These are phyloP conservation scores for Volvox africanus DNA, from an alignment of 139 green algal species.

Conservation along the genomic window DNA sequence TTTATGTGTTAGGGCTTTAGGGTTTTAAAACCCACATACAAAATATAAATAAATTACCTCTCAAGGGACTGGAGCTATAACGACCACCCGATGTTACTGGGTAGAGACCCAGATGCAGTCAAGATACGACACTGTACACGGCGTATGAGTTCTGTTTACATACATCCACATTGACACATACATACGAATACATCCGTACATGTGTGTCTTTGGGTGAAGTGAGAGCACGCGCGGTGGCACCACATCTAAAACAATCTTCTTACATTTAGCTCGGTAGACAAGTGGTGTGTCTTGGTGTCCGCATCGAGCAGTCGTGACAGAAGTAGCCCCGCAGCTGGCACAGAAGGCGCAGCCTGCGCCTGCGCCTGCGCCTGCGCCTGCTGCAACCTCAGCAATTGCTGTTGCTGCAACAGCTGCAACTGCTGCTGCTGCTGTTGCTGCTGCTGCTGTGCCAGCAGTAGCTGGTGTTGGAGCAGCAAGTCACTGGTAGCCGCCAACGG, in stretches of 20 bases:
- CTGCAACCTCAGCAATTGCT: not conserved
- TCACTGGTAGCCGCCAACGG: not conserved
- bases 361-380: constrained; percentile 14
- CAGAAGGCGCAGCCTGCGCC: not conserved
- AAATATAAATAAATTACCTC: no score
- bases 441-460: not conserved
- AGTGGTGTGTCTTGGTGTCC: constrained; percentile 31
- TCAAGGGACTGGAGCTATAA: no score
- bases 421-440: constrained; percentile 31
- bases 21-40: no score
- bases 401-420: constrained; percentile 28
- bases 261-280: constrained; percentile 30
- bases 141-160: no score
- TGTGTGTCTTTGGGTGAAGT: not conserved
- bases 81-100: no score
- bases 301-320: constrained; percentile 31
- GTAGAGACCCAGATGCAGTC: no score
- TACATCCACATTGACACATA: no score
- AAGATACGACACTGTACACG: no score
- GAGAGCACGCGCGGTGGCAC: not conserved
- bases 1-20: no score
- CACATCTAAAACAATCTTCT: not conserved
- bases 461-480: constrained; percentile 20
- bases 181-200: no score
- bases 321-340: constrained; percentile 15